Conservation (phyloP, 768 basidiomycete species). For the Mycena floridula region DNA sequence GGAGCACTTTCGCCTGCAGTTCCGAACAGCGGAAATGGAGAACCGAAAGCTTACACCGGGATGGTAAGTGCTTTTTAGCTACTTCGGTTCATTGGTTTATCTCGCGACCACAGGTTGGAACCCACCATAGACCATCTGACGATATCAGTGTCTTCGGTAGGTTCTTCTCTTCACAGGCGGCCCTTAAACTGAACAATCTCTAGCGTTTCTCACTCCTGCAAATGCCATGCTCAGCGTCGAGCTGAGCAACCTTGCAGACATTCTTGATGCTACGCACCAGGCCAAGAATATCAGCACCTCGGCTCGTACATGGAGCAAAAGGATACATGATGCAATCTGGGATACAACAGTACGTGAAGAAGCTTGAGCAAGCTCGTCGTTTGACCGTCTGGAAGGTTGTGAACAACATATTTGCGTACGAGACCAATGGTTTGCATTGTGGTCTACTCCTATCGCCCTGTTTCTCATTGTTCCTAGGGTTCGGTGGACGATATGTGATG, state of each 20-base stretch:
- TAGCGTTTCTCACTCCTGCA: conserved; percentile 72
- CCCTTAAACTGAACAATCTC: not conserved
- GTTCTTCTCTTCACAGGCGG: conserved; percentile 6
- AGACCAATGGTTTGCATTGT: conserved; percentile 48
- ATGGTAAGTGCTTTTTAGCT: conserved; percentile 33
- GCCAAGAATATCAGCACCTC: conserved; percentile 44
- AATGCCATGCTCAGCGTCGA: conserved; percentile 84
- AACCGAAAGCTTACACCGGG: conserved; percentile 71
- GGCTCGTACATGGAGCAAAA: conserved; percentile 52
- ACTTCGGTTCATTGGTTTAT: conserved; percentile 32
- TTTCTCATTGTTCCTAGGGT: conserved; percentile 29
- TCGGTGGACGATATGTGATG: conserved; percentile 72
- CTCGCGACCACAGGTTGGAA: conserved; percentile 45
- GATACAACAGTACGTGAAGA: conserved; percentile 41
- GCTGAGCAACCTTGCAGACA: conserved; percentile 48
- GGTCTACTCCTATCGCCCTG: not conserved
- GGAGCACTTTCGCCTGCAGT: conserved; percentile 62
- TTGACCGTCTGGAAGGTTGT: conserved; percentile 35
- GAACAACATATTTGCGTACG: conserved; percentile 68
- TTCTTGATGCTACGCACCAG: conserved; percentile 47
- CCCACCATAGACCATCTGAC: conserved; percentile 73
- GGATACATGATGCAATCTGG: conserved; percentile 58
- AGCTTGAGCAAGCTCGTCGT: not conserved
- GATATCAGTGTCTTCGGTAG: conserved; percentile 64
- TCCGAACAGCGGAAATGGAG: conserved; percentile 63